Conservation (phyloP, 805 yeast genomes). For the Metschnikowia shivogae region DNA sequence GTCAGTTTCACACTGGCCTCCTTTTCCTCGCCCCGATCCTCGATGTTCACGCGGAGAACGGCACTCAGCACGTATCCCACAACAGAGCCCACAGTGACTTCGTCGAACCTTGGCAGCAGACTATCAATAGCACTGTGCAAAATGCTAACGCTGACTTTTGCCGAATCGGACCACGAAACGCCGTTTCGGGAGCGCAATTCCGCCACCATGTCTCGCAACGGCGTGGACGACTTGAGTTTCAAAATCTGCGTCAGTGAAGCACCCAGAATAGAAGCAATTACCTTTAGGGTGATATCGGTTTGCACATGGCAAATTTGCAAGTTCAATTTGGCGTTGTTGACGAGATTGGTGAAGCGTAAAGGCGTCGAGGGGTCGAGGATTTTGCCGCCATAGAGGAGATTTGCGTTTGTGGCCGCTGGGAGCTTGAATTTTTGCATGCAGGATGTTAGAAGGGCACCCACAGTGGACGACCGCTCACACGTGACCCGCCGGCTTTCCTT, state of each 20-base stretch:
- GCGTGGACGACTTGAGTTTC: slow-evolving; percentile 3
- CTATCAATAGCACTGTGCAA: slow-evolving; percentile 8
- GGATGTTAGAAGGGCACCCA: slow-evolving; percentile 24
- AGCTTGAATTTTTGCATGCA: slow-evolving; percentile 27
- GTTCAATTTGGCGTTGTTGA: slow-evolving; percentile 31
- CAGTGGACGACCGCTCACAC: slow-evolving; percentile 22
- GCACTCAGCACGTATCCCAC: slow-evolving; percentile 17
- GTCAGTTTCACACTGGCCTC: background rate
- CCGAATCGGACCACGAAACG: slow-evolving; percentile 19
- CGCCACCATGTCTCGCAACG: slow-evolving; percentile 5
- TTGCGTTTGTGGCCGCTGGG: slow-evolving; percentile 19
- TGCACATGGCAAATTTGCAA: slow-evolving; percentile 9
- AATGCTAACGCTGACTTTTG: slow-evolving; percentile 15
- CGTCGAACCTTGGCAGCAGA: slow-evolving; percentile 5
- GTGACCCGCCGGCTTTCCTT: slow-evolving; percentile 26
- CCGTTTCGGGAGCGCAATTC: slow-evolving; percentile 2
- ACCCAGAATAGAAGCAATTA: slow-evolving; percentile 8
- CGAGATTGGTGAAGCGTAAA: slow-evolving; percentile 28
- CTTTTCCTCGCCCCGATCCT: background rate
- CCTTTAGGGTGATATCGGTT: slow-evolving; percentile 5
- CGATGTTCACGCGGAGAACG: slow-evolving; percentile 13
- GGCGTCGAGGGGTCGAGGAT: slow-evolving; percentile 30
- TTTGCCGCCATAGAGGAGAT: slow-evolving; percentile 26
- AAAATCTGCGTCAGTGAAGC: slow-evolving; percentile 7
- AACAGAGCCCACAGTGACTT: slow-evolving; percentile 9